Evolutionary conservation across 1,284 basidiomycete species (phyloP), one percentile per base, ranked within the genome.

Genomic region (Trametes sp.): DNA sequence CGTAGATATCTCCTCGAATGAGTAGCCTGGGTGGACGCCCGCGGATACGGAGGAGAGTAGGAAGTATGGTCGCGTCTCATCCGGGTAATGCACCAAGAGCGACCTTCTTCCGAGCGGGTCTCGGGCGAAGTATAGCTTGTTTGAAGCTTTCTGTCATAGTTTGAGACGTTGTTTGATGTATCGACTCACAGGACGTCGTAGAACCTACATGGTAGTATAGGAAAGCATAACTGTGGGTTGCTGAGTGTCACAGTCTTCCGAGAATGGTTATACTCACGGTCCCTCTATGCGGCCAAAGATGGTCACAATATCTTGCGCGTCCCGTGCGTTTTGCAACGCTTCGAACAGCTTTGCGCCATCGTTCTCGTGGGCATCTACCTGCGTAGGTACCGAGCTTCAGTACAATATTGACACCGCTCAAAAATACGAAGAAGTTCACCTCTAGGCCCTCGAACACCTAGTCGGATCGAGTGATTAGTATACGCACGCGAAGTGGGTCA

Each of bases 21-120:
- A 68, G 62, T 82, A 83, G 13, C 70, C 69, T 21, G 76, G 61
- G 64, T 80, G 72, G 9, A 70, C 49, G 6, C 88, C 88, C 38
- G 75, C 74, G n/a, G 90, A 89, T 2, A 88, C 86, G 1, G 91
- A 94, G 4, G 88, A 76, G 16, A 93, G 74, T 28, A 93, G 72
- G 41, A 93, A 78, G 64, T 83, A 81, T 0, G 88, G 86, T 6
- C 78, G 75, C 23, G 66, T 58, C 1, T 65, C 53, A 19, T 81
- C 83, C 19, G 89, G 87, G 60, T 75, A 77, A 62, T 91, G 87
- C 23, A 94, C 76, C 1, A 98, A 80, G 1, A 99, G 82, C 8
- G 96, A 98, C 45, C 98, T 86, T 29, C 98, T 85, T 1, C 97
- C 96, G 0, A 98, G 84, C 1, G 95, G 94, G 75, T 99, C 97